Evolutionary conservation across 768 basidiomycete species (phyloP), one percentile per base, ranked within the genome.

Genomic region (Kwoniella shandongensis): DNA sequence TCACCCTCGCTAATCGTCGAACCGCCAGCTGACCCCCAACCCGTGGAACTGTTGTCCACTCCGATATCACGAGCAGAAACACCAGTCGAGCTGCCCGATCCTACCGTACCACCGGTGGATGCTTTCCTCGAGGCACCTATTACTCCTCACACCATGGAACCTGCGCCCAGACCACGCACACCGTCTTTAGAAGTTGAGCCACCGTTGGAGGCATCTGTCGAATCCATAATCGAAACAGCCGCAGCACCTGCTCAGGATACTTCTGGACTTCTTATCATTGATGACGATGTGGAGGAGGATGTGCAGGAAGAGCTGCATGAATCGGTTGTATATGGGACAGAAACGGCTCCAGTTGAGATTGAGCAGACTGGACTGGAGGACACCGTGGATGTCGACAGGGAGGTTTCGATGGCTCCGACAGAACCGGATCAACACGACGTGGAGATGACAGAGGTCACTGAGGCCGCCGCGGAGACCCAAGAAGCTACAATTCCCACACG

Each of bases 1-100:
- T 52, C 54, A 0, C 51, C 58, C n/a, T 64, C 63, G 7, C 25
- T 64, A 7, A 52, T 64, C n/a, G 63, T 64, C 8, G 58, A 64
- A 26, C 44, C 58, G 27, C 50, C 63, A 15, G 49, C 27, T 7
- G 57, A 63, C 25, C 38, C 57, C 23, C 18, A 30, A 7, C 39
- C 51, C 12, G 36, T n/a, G 11, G 50, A 47, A 15, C 46, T 44
- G 2, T 13, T 44, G 2, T 52, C 57, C 3, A 39, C 32, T 1
- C 51, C 51, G 2, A 44, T 29, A 0, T 39, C 53, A 4, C 22
- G 53, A 11, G 60, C 47, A 13, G 39, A 40, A 13, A 41, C 57
- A 2, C 49, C 57, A 5, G 40, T 44, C 6, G 38, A 47, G n/a
- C 26, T 62, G 11, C 61, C 61, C 17, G 61, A 57, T 49, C 61